Percentiles rank a stretch among this genome's conserved stretches.
Conservation (phyloP, 768 basidiomycete species). For the Psilocybe cubensis region DNA sequence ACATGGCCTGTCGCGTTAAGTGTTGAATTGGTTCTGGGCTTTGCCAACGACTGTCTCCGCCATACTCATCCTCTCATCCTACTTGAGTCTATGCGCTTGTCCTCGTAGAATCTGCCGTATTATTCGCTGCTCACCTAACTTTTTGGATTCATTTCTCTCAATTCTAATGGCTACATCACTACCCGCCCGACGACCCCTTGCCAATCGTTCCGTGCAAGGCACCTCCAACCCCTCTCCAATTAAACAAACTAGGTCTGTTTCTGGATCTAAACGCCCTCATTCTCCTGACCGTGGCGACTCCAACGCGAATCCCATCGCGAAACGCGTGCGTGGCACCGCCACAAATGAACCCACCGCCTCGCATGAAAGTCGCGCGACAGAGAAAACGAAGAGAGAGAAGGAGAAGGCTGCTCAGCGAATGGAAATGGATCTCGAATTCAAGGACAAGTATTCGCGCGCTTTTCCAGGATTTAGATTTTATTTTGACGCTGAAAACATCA, state of each 20-base stretch:
- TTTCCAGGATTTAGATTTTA: conserved; percentile 88
- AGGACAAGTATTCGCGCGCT: conserved; percentile 79
- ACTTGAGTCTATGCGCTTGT: not conserved
- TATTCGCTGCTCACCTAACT: not conserved
- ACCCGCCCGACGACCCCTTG: conserved; percentile 22
- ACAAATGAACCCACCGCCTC: not conserved
- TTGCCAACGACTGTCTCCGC: conserved; percentile 4
- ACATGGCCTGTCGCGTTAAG: conserved; percentile 25
- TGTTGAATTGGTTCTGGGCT: conserved; percentile 11
- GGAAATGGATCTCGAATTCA: conserved; percentile 72
- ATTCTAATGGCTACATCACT: conserved; percentile 20
- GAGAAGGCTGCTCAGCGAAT: conserved; percentile 50
- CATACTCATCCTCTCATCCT: not conserved
- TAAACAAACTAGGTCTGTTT: conserved; percentile 18
- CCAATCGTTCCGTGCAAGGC: conserved; percentile 21
- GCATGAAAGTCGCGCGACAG: conserved; percentile 2
- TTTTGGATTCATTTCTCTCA: conserved; percentile 19
- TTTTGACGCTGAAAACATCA: conserved; percentile 67
- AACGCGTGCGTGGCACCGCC: conserved; percentile 23
- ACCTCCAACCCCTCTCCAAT: conserved; percentile 17
- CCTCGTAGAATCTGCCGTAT: not conserved
- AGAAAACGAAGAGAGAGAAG: conserved; percentile 36
- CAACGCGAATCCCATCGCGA: conserved; percentile 7
- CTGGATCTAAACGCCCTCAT: conserved; percentile 30
- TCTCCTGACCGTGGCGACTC: conserved; percentile 28